Evolutionary conservation across 2,329 filamentous ascomycete genomes (phyloP).

Genomic region (Aureobasidium sp.): DNA sequence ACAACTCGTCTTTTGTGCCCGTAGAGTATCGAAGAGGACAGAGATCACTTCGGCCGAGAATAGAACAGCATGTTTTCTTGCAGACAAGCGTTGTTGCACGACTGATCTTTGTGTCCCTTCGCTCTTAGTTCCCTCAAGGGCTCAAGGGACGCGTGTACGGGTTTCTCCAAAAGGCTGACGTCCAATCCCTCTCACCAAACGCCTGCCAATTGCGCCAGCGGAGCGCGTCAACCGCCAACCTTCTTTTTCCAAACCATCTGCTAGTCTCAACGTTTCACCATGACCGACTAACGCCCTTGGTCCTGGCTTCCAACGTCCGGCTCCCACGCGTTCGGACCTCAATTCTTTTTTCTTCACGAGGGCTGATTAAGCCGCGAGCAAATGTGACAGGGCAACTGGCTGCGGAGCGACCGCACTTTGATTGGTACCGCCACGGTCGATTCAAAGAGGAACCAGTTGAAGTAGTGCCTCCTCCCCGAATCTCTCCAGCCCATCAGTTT

Average conservation of each 20-base stretch:
- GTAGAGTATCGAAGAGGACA: neutral
- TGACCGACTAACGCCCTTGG: neutral
- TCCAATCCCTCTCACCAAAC: constrained; percentile 1
- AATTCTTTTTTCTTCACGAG: neutral
- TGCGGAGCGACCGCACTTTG: neutral
- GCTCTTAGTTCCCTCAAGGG: neutral
- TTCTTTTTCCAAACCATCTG: constrained; percentile 7
- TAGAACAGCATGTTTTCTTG: neutral
- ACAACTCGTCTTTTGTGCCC: neutral
- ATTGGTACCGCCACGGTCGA: neutral
- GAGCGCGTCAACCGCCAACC: constrained; percentile 12
- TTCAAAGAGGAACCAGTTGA: neutral
- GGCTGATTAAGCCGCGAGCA: neutral
- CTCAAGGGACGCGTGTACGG: constrained; percentile 8
- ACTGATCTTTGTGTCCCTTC: neutral
- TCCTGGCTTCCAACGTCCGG: constrained; percentile 10
- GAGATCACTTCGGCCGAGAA: neutral
- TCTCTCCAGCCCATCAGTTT: neutral
- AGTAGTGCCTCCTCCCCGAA: neutral
- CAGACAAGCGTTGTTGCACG: constrained; percentile 2
- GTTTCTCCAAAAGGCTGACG: neutral
- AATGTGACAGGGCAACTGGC: constrained; percentile 7
- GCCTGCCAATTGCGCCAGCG: constrained; percentile 11
- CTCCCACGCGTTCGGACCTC: constrained; percentile 8
- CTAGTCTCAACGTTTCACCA: constrained; percentile 12